phyloP scores from a whole-genome alignment of 306 rosid genomes.

The Vigna unguiculata region DNA sequence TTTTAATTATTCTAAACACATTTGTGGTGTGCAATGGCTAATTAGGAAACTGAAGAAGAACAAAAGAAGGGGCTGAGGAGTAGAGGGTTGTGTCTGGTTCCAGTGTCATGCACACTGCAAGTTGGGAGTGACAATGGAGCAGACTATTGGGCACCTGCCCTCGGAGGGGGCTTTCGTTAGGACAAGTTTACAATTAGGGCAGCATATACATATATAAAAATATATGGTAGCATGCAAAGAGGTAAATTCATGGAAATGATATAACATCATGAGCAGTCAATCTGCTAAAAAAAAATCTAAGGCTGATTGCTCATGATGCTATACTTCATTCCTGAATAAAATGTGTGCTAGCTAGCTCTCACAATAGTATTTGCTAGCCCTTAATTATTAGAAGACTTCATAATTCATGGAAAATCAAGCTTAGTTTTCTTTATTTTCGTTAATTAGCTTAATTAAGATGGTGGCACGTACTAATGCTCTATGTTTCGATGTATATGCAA shows the following conservation, averaged over 20 bases:
- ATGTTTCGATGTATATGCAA: conserved; percentile 52
- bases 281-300: conserved; percentile 69
- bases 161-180: conserved; percentile 79
- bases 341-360: conserved; percentile 48
- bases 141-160: conserved; percentile 97
- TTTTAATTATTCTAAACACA: neutral
- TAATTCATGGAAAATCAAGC: conserved; percentile 40
- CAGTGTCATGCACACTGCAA: conserved; percentile 92
- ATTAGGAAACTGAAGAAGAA: conserved; percentile 70
- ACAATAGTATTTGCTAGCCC: conserved; percentile 39
- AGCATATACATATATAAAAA: conserved; percentile 43
- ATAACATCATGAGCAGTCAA: conserved; percentile 99
- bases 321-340: conserved; percentile 64
- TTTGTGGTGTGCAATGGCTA: neutral
- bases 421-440: conserved; percentile 42
- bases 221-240: conserved; percentile 27
- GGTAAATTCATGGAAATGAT: conserved; percentile 63
- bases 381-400: neutral
- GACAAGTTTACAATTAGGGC: conserved; percentile 33
- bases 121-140: conserved; percentile 99
- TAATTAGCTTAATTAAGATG: conserved; percentile 39
- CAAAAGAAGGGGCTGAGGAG: conserved; percentile 83
- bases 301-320: conserved; percentile 99
- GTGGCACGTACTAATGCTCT: conserved; percentile 31
- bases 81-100: conserved; percentile 96